A percentile compares a stretch with the other conserved stretches of the same genome.
Evolutionary conservation across 1,139 yeast genomes (phyloP).

Genomic region (Lodderomyces beijingensis): DNA sequence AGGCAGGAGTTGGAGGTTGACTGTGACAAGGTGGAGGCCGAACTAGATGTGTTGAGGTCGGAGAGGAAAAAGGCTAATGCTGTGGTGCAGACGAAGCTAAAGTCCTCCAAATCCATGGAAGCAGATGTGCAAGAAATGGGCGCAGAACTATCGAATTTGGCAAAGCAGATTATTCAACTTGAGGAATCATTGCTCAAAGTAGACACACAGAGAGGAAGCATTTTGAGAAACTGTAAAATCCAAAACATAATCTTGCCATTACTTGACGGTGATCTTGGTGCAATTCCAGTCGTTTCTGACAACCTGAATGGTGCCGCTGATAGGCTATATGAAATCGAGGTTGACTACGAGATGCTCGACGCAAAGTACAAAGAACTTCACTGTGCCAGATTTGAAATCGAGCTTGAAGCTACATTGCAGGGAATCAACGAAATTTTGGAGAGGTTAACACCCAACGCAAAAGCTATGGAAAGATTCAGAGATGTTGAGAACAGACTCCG

Average conservation of each 20-base stretch:
- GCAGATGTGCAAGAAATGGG: constrained; percentile 31
- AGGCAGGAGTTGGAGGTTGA: constrained; percentile 30
- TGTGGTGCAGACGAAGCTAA: constrained; percentile 24
- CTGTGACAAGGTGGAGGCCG: constrained; percentile 49
- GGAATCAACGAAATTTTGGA: constrained; percentile 46
- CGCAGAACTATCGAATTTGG: constrained; percentile 22
- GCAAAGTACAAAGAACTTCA: constrained; percentile 38
- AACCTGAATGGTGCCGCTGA: constrained; percentile 34
- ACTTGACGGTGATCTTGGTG: constrained; percentile 50
- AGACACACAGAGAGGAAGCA: constrained; percentile 55
- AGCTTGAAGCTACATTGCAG: constrained; percentile 38
- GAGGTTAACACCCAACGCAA: constrained; percentile 69
- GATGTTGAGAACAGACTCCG: constrained; percentile 63
- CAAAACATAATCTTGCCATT: constrained; percentile 68
- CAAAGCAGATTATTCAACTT: constrained; percentile 31
- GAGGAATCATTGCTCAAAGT: constrained; percentile 56
- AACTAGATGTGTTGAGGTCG: constrained; percentile 38
- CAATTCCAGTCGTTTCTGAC: constrained; percentile 41
- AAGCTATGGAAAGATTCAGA: constrained; percentile 71
- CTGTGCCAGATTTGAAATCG: constrained; percentile 39
- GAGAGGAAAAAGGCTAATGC: constrained; percentile 30
- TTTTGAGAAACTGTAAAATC: constrained; percentile 70
- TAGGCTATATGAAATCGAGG: constrained; percentile 43
- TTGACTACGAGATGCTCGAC: constrained; percentile 55
- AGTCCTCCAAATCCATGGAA: constrained; percentile 26